phyloP scores from a whole-genome alignment of 116 monocot species.

The Zostera marina region DNA sequence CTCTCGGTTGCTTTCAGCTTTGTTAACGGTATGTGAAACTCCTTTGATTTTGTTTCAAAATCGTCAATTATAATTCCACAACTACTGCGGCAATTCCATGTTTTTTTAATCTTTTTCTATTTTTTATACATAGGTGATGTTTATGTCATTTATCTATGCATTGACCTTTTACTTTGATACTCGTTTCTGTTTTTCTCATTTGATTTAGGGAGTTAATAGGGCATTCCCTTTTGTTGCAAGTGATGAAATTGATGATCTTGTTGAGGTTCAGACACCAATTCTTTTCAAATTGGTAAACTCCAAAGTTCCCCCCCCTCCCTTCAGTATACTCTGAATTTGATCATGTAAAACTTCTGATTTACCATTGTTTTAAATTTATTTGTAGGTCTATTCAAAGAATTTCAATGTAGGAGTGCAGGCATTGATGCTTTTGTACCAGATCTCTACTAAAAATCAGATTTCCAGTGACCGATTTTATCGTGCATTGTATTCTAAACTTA shows the following conservation, averaged over 20 bases:
- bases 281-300: constrained; percentile 77
- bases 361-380: constrained; percentile 1
- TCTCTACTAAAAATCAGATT: constrained; percentile 79
- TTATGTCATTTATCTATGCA: neutral
- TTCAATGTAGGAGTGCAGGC: constrained; percentile 95
- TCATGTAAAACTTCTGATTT: neutral
- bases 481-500: constrained; percentile 83
- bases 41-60: neutral
- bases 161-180: neutral
- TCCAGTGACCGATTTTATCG: constrained; percentile 94
- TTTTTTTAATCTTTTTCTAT: neutral
- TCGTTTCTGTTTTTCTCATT: neutral
- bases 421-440: constrained; percentile 84
- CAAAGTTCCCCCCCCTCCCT: neutral
- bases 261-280: constrained; percentile 82
- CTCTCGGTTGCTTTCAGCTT: constrained; percentile 68
- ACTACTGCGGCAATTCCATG: neutral
- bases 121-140: neutral
- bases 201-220: constrained; percentile 80
- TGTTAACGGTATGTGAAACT: constrained; percentile 36
- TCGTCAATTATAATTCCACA: neutral
- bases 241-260: constrained; percentile 85
- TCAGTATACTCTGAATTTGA: neutral
- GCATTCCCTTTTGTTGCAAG: constrained; percentile 95
- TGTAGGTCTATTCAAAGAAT: constrained; percentile 91